phyloP scores from a whole-genome alignment of 768 basidiomycete species.

The Tricholoma sp. region DNA sequence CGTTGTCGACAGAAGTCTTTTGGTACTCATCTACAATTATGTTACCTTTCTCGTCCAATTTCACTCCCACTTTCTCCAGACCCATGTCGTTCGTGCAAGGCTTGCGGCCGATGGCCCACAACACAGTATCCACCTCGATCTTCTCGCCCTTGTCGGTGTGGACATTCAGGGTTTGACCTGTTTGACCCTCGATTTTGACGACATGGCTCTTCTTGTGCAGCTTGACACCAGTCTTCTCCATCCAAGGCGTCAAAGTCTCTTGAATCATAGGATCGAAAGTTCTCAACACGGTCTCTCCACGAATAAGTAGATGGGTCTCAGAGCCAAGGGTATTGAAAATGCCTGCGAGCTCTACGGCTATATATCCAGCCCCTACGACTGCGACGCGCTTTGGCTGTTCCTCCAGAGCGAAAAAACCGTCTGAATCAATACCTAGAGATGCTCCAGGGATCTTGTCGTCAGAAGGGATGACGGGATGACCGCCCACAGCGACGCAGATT shows the following conservation, averaged over 20 bases:
- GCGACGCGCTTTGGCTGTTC: constrained; percentile 91
- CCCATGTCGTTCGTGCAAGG: constrained; percentile 76
- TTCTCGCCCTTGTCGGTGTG: constrained; percentile 67
- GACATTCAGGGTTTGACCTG: constrained; percentile 71
- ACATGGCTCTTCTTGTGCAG: constrained; percentile 79
- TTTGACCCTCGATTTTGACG: constrained; percentile 66
- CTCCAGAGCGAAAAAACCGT: constrained; percentile 92
- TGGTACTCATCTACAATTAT: constrained; percentile 90
- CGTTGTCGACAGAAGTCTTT: constrained; percentile 62
- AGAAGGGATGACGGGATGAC: constrained; percentile 72
- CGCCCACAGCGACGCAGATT: constrained; percentile 84
- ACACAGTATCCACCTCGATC: constrained; percentile 78
- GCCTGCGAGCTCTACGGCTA: constrained; percentile 95
- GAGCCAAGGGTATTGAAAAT: constrained; percentile 87
- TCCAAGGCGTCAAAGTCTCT: constrained; percentile 81
- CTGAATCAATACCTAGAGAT: constrained; percentile 84
- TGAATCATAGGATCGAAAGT: constrained; percentile 89
- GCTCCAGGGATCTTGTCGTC: constrained; percentile 86
- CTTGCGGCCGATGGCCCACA: constrained; percentile 95
- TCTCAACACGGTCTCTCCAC: constrained; percentile 83
- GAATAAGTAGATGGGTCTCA: constrained; percentile 90
- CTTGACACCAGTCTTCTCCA: constrained; percentile 91
- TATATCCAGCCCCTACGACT: constrained; percentile 96
- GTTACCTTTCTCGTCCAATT: constrained; percentile 75
- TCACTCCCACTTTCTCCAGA: constrained; percentile 70